phyloP scores from a whole-genome alignment of 495 filamentous ascomycete genomes.

The Penicillium silybi region DNA sequence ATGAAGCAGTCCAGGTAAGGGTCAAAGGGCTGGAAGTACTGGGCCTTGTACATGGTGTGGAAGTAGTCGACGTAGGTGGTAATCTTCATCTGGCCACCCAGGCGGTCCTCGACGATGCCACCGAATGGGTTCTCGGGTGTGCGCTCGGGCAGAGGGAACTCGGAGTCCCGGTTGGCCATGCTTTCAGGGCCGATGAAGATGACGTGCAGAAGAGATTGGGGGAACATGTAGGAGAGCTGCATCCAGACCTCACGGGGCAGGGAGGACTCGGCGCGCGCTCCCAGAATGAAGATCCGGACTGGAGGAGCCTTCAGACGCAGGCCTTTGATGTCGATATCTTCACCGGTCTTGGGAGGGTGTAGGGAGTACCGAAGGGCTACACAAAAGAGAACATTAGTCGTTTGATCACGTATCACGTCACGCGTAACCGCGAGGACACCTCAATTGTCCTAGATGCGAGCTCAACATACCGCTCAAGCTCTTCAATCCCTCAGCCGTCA shows the following conservation, averaged over 20 bases:
- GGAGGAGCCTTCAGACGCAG: slow-evolving; percentile 80
- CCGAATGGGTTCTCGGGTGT: slow-evolving; percentile 87
- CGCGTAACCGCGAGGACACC: not conserved
- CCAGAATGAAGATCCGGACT: slow-evolving; percentile 88
- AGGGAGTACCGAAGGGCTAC: slow-evolving; percentile 87
- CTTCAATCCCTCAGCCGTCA: slow-evolving; percentile 86
- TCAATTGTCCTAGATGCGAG: not conserved
- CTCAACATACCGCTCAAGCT: slow-evolving; percentile 74
- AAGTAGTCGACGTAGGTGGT: slow-evolving; percentile 97
- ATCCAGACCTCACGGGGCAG: slow-evolving; percentile 92
- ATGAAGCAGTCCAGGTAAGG: slow-evolving; percentile 97
- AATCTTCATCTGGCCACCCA: slow-evolving; percentile 85
- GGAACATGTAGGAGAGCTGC: slow-evolving; percentile 88
- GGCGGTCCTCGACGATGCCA: slow-evolving; percentile 81
- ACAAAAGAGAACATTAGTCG: not conserved
- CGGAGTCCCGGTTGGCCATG: slow-evolving; percentile 83
- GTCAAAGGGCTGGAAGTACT: slow-evolving; percentile 87
- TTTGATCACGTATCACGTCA: not conserved
- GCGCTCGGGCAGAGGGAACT: slow-evolving; percentile 84
- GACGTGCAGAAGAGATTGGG: slow-evolving; percentile 65
- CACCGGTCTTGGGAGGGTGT: slow-evolving; percentile 78
- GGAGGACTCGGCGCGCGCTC: slow-evolving; percentile 93
- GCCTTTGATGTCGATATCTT: slow-evolving; percentile 68
- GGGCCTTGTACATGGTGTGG: slow-evolving; percentile 88
- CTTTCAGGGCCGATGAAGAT: slow-evolving; percentile 95